Percentiles rank a stretch among this genome's conserved stretches.
These are phyloP conservation scores for Tylopilus sp. DNA, from an alignment of 1,284 basidiomycete genomes.

Conservation along the genomic window DNA sequence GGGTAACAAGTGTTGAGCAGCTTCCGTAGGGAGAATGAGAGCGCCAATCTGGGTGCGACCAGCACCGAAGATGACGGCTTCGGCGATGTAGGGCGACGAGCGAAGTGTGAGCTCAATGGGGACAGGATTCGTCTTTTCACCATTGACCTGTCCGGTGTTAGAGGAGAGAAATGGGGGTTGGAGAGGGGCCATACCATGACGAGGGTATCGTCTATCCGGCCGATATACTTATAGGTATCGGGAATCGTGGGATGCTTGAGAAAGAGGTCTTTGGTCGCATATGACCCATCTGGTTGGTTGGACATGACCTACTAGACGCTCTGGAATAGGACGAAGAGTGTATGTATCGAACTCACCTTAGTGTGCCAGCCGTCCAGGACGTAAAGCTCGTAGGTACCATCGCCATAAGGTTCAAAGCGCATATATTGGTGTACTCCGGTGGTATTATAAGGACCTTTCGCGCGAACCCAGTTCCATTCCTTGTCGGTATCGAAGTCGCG, in stretches of 20 bases:
- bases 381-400: conserved; percentile 62
- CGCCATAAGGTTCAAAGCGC: conserved; percentile 56
- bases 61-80: conserved; percentile 70
- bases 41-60: conserved; percentile 64
- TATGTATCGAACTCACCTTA: conserved; percentile 47
- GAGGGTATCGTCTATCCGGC: conserved; percentile 70
- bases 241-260: conserved; percentile 55
- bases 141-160: conserved; percentile 44
- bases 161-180: not conserved
- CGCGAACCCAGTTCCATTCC: conserved; percentile 69
- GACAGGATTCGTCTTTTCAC: conserved; percentile 70
- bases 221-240: conserved; percentile 64
- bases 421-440: conserved; percentile 50
- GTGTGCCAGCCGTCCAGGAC: conserved; percentile 67
- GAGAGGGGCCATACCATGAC: conserved; percentile 45
- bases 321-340: not conserved
- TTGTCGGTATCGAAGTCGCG: conserved; percentile 65
- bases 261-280: conserved; percentile 71
- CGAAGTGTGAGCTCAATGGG: conserved; percentile 57
- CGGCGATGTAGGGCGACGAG: conserved; percentile 54
- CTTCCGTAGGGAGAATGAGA: conserved; percentile 65
- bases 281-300: conserved; percentile 68
- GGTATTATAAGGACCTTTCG: conserved; percentile 37
- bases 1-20: conserved; percentile 49
- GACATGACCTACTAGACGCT: conserved; percentile 46